Evolutionary conservation across 441 rosid species (phyloP), one percentile per base, ranked within the genome.

Genomic region (Gossypium gossypioides): DNA sequence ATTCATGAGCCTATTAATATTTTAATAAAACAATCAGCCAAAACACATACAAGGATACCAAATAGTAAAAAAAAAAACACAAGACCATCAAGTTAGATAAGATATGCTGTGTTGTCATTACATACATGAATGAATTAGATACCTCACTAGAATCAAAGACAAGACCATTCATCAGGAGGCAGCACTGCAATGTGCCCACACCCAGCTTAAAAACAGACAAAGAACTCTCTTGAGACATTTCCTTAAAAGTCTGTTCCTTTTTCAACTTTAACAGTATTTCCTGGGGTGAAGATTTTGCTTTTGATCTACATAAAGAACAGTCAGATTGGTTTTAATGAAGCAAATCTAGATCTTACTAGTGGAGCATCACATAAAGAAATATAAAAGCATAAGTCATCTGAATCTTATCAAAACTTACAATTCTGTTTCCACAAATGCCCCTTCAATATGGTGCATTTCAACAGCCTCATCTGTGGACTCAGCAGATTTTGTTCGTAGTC

Each of bases 111-210:
- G 67, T 54, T 37, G 54, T 64, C 16, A 50, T 57, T 21, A 25
- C 32, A 80, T 63, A 72, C 74, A 62, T 19, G 44, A 70, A 59
- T 25, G 77, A 57, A 22, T 73, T 62, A 79, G 76, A 66, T 85
- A 96, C 99, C 99, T 96, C 97, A 48, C 83, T 78, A 80, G 97
- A 82, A 79, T 93, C 97, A 77, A 80, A 70, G 84, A 96, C 97
- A 77, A 96, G 93, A 19, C 99, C 98, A 81, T 96, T 93, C 99
- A 96, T 90, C 89, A 96, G 80, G 70, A 93, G 84, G 78, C 87
- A 81, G 64, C 97, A 91, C 75, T 83, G 79, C 82, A 89, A 51
- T 82, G 88, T 90, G 69, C 85, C 79, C 82, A 96, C 77, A 78
- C 99, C 99, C 86, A 96, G 82, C 85, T 91, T 93, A 81, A 84